phyloP scores from a whole-genome alignment of 805 yeast species.

The Nakazawaea populi region DNA sequence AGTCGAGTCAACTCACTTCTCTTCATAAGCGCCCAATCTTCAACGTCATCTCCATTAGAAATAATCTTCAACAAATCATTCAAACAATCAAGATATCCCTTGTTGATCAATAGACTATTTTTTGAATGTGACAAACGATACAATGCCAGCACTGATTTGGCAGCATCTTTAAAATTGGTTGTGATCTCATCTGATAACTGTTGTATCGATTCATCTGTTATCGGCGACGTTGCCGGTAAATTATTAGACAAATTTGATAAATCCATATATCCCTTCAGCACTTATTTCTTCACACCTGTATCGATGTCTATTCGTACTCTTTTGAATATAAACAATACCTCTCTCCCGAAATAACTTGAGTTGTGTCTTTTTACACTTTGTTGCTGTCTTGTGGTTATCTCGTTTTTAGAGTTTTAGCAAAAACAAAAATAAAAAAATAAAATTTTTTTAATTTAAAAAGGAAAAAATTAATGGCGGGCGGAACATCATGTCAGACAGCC shows the following conservation, averaged over 20 bases:
- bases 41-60: constrained; percentile 37
- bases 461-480: too few species aligned
- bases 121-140: constrained; percentile 56
- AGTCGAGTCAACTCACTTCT: constrained; percentile 31
- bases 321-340: too few species aligned
- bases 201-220: constrained; percentile 39
- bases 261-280: constrained; percentile 38
- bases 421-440: too few species aligned
- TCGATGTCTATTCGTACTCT: too few species aligned
- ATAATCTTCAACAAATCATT: constrained; percentile 46
- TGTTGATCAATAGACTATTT: constrained; percentile 37
- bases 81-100: constrained; percentile 58
- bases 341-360: too few species aligned
- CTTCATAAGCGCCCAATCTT: constrained; percentile 46
- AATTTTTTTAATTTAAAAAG: too few species aligned
- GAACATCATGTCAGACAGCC: too few species aligned
- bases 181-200: constrained; percentile 49
- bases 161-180: constrained; percentile 64
- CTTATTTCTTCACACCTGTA: not conserved
- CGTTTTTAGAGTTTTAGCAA: too few species aligned
- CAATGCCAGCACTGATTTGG: constrained; percentile 62
- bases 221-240: constrained; percentile 47
- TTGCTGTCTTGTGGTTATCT: too few species aligned
- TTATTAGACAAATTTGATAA: constrained; percentile 52
- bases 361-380: too few species aligned